Conservation (phyloP, 2,329 filamentous ascomycete genomes). For the Trichoderma guizhouense region DNA sequence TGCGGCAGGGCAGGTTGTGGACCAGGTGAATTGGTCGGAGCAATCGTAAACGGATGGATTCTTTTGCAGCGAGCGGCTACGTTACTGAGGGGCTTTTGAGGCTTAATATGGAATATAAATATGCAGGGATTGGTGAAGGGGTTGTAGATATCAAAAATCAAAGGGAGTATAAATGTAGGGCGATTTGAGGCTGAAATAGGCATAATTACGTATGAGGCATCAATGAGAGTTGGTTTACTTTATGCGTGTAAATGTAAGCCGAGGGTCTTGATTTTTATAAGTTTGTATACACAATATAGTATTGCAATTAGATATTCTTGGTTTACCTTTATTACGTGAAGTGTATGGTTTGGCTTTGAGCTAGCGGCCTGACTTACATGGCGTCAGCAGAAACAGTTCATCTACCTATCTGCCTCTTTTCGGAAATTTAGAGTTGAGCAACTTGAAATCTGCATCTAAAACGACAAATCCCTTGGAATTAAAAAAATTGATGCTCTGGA, state of each 20-base stretch:
- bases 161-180: not conserved
- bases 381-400: not conserved
- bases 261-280: not conserved
- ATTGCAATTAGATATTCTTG: not conserved
- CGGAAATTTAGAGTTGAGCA: not conserved
- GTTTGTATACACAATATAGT: not conserved
- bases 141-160: slow-evolving; percentile 13
- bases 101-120: slow-evolving; percentile 8
- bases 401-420: not conserved
- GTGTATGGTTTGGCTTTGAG: not conserved
- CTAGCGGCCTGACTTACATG: not conserved
- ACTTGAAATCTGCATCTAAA: not conserved
- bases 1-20: slow-evolving; percentile 67
- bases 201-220: not conserved
- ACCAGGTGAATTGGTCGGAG: slow-evolving; percentile 97
- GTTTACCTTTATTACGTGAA: not conserved
- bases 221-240: slow-evolving; percentile 5
- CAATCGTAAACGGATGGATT: slow-evolving; percentile 42
- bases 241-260: not conserved
- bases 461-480: no score
- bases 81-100: not conserved
- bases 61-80: not conserved
- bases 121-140: not conserved
- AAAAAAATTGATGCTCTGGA: slow-evolving; percentile 2
- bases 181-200: not conserved